A percentile compares a stretch with the other conserved stretches of the same genome.
Conservation (phyloP, 495 filamentous ascomycete species). For the Annulohypoxylon stygium region DNA sequence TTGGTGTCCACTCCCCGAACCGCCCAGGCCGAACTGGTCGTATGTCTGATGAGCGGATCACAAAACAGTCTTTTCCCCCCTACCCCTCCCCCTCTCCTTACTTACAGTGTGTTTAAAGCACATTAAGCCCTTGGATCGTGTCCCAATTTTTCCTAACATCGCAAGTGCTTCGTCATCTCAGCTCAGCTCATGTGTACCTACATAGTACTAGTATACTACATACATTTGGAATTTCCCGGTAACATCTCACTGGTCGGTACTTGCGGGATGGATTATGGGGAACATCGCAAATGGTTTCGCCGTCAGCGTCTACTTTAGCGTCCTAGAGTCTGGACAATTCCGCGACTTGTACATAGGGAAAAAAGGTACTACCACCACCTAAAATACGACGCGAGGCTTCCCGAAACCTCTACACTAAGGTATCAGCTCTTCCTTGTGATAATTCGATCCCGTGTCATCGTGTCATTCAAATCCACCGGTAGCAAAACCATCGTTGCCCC, state of each 20-base stretch:
- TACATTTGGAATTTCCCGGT: constrained; percentile 19
- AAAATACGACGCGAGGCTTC: constrained; percentile 37
- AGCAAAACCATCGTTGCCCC: constrained; percentile 26
- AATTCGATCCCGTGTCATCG: constrained; percentile 35
- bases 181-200: constrained; percentile 30
- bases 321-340: constrained; percentile 36
- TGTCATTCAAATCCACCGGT: constrained; percentile 7
- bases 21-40: constrained; percentile 43
- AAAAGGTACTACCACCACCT: constrained; percentile 15
- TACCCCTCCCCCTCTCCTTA: constrained; percentile 33
- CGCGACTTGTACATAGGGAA: constrained; percentile 12
- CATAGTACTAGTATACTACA: not conserved
- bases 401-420: constrained; percentile 20
- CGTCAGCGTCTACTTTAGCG: constrained; percentile 22
- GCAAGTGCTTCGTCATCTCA: constrained; percentile 42
- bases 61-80: constrained; percentile 31
- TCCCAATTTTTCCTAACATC: constrained; percentile 37
- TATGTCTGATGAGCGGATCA: constrained; percentile 49
- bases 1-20: constrained; percentile 45
- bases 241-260: constrained; percentile 32
- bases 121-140: constrained; percentile 31
- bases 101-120: not conserved
- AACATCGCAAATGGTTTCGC: constrained; percentile 26
- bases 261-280: constrained; percentile 38
- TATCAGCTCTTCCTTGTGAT: constrained; percentile 26